Percentiles rank a stretch among this genome's conserved stretches.
phyloP scores from a whole-genome alignment of 768 basidiomycete genomes.

The Daedaleopsis sinensis region DNA sequence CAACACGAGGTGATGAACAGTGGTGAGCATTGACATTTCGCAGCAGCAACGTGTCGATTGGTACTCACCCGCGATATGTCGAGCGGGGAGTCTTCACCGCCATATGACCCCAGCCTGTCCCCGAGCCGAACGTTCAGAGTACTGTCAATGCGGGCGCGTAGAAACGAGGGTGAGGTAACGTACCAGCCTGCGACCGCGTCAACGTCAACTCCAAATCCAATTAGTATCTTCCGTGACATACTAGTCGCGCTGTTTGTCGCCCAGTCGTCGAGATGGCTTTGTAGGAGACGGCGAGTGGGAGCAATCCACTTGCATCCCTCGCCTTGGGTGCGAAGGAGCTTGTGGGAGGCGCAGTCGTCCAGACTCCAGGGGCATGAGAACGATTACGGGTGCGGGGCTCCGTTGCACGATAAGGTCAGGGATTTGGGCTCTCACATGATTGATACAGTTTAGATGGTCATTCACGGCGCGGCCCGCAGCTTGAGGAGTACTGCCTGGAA shows the following conservation, averaged over 20 bases:
- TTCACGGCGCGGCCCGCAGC: too few species aligned
- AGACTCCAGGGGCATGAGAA: not conserved
- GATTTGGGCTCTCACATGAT: not conserved
- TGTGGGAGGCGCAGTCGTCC: not conserved
- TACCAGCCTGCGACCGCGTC: slow-evolving; percentile 81
- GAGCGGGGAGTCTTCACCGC: slow-evolving; percentile 68
- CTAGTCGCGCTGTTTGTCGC: too few species aligned
- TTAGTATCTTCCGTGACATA: slow-evolving; percentile 59
- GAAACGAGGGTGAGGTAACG: slow-evolving; percentile 8
- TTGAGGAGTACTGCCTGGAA: too few species aligned
- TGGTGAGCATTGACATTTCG: not conserved
- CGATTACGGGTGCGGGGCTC: not conserved
- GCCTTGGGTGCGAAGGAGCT: too few species aligned
- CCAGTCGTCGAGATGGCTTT: too few species aligned
- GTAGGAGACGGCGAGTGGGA: too few species aligned
- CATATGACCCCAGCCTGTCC: slow-evolving; percentile 69
- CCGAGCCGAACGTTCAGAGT: not conserved
- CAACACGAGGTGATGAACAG: not conserved
- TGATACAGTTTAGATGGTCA: too few species aligned
- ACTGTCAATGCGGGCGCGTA: not conserved
- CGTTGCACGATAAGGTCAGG: not conserved
- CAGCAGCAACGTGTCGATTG: not conserved
- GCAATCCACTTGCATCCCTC: too few species aligned
- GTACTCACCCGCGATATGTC: slow-evolving; percentile 63
- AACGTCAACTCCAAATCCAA: slow-evolving; percentile 72